These are phyloP conservation scores for Saccharomyces hybrid DNA, from an alignment of 1,139 yeast genomes.

Conservation along the genomic window DNA sequence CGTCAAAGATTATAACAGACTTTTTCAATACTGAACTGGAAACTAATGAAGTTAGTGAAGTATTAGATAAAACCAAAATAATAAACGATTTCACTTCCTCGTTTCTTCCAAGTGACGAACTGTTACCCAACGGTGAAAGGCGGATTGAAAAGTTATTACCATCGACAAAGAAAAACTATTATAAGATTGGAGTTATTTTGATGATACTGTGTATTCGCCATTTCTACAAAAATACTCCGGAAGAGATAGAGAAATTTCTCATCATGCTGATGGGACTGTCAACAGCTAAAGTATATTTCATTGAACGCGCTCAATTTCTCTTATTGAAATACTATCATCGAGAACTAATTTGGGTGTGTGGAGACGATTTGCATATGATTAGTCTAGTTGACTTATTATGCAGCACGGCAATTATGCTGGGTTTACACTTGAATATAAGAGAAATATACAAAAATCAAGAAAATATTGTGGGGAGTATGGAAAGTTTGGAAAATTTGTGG, in stretches of 20 bases:
- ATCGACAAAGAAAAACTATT: constrained; percentile 19
- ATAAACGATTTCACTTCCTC: constrained; percentile 16
- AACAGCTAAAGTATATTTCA: constrained; percentile 9
- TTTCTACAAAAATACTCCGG: constrained; percentile 15
- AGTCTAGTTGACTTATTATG: constrained; percentile 20
- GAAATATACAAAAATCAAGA: constrained; percentile 19
- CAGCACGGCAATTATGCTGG: constrained; percentile 26
- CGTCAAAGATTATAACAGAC: constrained; percentile 8
- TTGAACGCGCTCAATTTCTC: constrained; percentile 13
- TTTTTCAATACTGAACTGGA: constrained; percentile 17
- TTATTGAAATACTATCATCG: constrained; percentile 15
- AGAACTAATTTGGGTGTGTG: constrained; percentile 16
- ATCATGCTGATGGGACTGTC: constrained; percentile 12
- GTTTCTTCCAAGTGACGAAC: constrained; percentile 12
- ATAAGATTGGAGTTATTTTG: constrained; percentile 23
- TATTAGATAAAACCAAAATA: constrained; percentile 21
- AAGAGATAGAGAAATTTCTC: constrained; percentile 13
- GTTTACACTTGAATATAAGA: constrained; percentile 29
- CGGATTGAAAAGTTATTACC: constrained; percentile 9
- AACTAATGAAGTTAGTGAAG: constrained; percentile 12
- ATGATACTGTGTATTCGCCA: constrained; percentile 18
- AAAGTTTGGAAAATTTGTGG: constrained; percentile 27
- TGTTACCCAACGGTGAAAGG: constrained; percentile 7
- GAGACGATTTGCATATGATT: constrained; percentile 25
- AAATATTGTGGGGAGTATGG: constrained; percentile 16